Base-by-base conservation (phyloP, 768 basidiomycete species). In the Botryobasidium botryosum region DNA sequence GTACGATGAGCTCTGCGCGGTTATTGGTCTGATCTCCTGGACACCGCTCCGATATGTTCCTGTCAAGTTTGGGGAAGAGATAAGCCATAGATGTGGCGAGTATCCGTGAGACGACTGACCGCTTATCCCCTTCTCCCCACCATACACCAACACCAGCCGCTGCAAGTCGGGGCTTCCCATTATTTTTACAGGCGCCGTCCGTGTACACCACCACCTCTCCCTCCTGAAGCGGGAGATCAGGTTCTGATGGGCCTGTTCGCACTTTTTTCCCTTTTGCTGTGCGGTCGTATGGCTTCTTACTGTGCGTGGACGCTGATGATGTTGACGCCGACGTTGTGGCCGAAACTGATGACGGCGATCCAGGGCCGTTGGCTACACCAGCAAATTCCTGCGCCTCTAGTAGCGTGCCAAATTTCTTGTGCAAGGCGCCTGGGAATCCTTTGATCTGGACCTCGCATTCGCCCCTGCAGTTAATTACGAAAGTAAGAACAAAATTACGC, bases 71-170 rank as follows among this genome's bases (percentile, higher is more conserved):
- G 25, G 21, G 32, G 24, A n/a, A 40, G 6, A 24, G 18, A 37
- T 47, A 43, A 37, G 4, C 26, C 18, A 35, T 6, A 21, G 4
- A 40, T 12, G 20, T 21, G 29, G 21, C 28, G 21, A 12, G 17
- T 20, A 6, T 39, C n/a, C 3, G 43, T 12, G 35, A 47, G 50
- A 17, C 20, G 40, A 47, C 61, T 40, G 37, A 75, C 81, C 81
- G 65, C 26, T 71, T 58, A 59, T 87, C 80, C 47, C 68, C 56
- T 7, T 56, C 60, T 0, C 79, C 84, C 83, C 84, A 96, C 75
- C 77, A 96, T 1, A 96, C 84, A 0, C 91, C 91, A 35, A 88
- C 61, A 1, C 91, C 91, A 1, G 86, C 91, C 33, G 71, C 51
- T 0, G 81, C 69, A 1, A 69, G 73, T n/a, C n/a, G n/a, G 2